Conservation (phyloP, 2,329 filamentous ascomycete genomes). For the Gnomoniopsis sp. region DNA sequence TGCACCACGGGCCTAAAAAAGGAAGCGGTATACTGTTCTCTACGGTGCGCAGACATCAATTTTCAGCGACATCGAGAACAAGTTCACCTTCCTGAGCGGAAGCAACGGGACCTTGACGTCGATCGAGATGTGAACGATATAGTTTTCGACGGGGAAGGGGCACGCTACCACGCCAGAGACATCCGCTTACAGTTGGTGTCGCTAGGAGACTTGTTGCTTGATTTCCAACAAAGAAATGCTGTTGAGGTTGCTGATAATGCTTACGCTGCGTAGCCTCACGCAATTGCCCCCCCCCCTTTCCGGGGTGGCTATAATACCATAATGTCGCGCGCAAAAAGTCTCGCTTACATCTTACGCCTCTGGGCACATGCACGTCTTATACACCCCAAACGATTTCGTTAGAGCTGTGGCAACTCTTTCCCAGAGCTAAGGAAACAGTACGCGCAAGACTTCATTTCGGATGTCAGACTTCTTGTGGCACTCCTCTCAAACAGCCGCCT, state of each 20-base stretch:
- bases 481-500: neutral
- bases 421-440: neutral
- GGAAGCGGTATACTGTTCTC: constrained; percentile 29
- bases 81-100: constrained; percentile 27
- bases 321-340: neutral
- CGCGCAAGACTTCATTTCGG: neutral
- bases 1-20: constrained; percentile 27
- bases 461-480: neutral
- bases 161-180: constrained; percentile 21
- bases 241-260: constrained; percentile 3
- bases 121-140: constrained; percentile 19
- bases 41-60: constrained; percentile 28
- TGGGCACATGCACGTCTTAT: neutral
- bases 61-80: constrained; percentile 31
- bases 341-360: neutral
- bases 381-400: neutral
- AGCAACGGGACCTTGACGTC: constrained; percentile 1
- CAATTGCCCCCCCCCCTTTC: too few species aligned
- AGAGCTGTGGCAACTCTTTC: neutral
- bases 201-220: constrained; percentile 18
- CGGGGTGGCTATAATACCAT: neutral
- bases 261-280: neutral
- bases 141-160: constrained; percentile 14
- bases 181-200: constrained; percentile 19
- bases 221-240: constrained; percentile 16